phyloP scores from a whole-genome alignment of 768 basidiomycete species.

The Hypholoma sublateritium region DNA sequence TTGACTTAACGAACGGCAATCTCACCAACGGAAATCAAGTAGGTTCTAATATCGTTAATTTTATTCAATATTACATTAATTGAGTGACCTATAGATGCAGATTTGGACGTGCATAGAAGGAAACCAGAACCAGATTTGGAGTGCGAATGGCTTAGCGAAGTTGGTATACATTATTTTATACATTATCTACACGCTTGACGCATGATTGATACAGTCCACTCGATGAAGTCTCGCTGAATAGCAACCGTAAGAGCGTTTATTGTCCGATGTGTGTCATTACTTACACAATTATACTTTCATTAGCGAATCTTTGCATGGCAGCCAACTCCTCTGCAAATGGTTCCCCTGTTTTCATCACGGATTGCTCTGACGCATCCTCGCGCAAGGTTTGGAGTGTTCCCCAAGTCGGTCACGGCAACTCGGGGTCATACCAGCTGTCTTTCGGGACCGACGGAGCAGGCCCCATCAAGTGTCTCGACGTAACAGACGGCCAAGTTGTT shows the following conservation, averaged over 20 bases:
- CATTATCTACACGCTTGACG: not conserved
- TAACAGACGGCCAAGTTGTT: not conserved
- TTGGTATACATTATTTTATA: not conserved
- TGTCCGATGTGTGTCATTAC: not conserved
- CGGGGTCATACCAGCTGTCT: not conserved
- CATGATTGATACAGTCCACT: not conserved
- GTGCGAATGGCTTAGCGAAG: not conserved
- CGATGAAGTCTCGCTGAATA: not conserved
- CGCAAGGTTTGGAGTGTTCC: slow-evolving; percentile 4
- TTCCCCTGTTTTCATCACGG: not conserved
- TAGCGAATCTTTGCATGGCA: slow-evolving; percentile 1
- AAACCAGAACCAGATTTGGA: slow-evolving; percentile 4
- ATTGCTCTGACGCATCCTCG: not conserved
- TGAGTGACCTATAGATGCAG: not conserved
- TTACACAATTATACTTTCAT: not conserved
- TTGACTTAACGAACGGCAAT: slow-evolving; percentile 3
- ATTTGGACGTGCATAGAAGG: slow-evolving; percentile 1
- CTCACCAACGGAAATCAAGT: slow-evolving; percentile 3
- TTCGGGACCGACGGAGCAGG: not conserved
- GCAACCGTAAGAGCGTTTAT: not conserved
- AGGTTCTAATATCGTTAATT: not conserved
- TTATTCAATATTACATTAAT: not conserved
- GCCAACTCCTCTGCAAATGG: slow-evolving; percentile 1
- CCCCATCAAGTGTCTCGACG: slow-evolving; percentile 2
- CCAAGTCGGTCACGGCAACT: slow-evolving; percentile 3